A percentile compares a stretch with the other conserved stretches of the same genome.
These are phyloP conservation scores for Fusarium armeniacum DNA, from an alignment of 2,329 filamentous ascomycete genomes.

Conservation along the genomic window DNA sequence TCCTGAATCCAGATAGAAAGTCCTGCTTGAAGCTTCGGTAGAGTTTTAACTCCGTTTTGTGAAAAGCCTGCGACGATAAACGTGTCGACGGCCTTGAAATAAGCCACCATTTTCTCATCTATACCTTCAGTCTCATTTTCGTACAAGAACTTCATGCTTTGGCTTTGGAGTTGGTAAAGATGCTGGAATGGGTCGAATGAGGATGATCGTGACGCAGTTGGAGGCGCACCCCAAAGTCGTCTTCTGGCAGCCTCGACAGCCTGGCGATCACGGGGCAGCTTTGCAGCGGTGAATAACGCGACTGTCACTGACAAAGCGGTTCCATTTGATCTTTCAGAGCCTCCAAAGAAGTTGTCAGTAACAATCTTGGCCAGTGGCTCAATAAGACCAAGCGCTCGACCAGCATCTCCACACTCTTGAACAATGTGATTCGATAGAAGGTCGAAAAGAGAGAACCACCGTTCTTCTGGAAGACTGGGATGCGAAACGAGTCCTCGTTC, in stretches of 20 bases:
- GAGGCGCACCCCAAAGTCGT: constrained; percentile 70
- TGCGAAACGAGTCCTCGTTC: constrained; percentile 69
- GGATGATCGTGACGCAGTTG: constrained; percentile 55
- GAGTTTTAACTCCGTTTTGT: constrained; percentile 66
- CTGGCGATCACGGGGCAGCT: constrained; percentile 71
- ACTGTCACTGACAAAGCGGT: constrained; percentile 55
- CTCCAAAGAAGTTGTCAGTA: constrained; percentile 53
- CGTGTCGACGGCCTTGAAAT: constrained; percentile 67
- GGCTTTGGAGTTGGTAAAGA: constrained; percentile 72
- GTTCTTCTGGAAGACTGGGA: constrained; percentile 61
- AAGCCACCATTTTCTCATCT: constrained; percentile 56
- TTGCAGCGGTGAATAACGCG: constrained; percentile 63
- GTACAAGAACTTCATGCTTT: constrained; percentile 70
- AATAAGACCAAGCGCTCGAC: constrained; percentile 74
- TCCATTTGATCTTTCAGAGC: constrained; percentile 26
- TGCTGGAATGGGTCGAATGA: constrained; percentile 74
- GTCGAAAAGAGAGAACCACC: constrained; percentile 70
- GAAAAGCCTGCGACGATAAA: constrained; percentile 66
- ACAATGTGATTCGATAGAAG: constrained; percentile 69
- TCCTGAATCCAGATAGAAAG: constrained; percentile 76
- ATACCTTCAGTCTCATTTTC: constrained; percentile 57
- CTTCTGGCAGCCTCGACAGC: constrained; percentile 75
- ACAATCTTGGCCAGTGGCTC: constrained; percentile 77
- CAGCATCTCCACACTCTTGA: constrained; percentile 75
- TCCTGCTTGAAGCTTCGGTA: constrained; percentile 73